These are phyloP conservation scores for Spergularia bocconei DNA, from an alignment of 148 eudicot species.

Conservation along the genomic window DNA sequence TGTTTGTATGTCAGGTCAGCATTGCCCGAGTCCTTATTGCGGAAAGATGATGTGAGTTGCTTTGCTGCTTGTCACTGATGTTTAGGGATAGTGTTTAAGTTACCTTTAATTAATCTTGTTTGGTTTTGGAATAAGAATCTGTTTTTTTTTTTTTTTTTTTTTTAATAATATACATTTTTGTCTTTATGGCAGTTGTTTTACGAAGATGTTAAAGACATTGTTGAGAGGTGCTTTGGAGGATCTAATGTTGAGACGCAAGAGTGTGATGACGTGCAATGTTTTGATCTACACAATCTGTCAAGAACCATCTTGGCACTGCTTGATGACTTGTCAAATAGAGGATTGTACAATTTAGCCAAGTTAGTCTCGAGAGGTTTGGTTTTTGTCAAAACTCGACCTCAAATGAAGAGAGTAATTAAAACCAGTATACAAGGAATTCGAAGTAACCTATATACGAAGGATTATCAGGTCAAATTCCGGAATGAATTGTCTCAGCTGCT, in stretches of 20 bases:
- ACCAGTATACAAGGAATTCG: conserved; percentile 30
- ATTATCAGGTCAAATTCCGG: conserved; percentile 19
- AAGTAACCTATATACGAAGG: conserved; percentile 18
- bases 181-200: conserved; percentile 47
- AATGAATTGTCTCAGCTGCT: conserved; percentile 36
- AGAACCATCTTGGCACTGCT: conserved; percentile 39
- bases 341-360: conserved; percentile 50
- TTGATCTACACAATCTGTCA: conserved; percentile 21
- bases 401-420: conserved; percentile 59
- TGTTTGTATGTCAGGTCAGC: conserved; percentile 39
- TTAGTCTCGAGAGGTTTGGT: conserved; percentile 44
- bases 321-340: conserved; percentile 59
- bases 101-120: not conserved
- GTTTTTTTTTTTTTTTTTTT: not conserved
- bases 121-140: not conserved
- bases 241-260: conserved; percentile 20
- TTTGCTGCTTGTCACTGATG: conserved; percentile 8
- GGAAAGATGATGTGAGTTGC: conserved; percentile 82
- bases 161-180: not conserved
- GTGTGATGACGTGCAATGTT: conserved; percentile 19
- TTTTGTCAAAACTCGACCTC: conserved; percentile 53
- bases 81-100: not conserved
- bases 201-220: conserved; percentile 44
- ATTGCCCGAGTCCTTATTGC: conserved; percentile 59
- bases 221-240: conserved; percentile 49